Evolutionary conservation across 352 stramenopile species (phyloP).

Genomic region (Peronospora destructor): DNA sequence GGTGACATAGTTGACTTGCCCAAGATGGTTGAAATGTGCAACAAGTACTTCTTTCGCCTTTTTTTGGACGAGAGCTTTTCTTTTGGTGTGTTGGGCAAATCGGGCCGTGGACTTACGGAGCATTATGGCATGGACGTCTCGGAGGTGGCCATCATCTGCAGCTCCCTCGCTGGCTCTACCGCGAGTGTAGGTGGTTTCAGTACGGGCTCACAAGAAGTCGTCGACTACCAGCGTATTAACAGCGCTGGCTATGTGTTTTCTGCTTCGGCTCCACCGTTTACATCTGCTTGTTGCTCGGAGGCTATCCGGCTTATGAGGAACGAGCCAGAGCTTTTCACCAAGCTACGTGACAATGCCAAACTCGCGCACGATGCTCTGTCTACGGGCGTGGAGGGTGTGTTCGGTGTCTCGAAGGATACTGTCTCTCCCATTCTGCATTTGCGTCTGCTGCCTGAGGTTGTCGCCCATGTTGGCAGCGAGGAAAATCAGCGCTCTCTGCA

Average conservation of each 20-base stretch:
- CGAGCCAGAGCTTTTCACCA: conserved; percentile 66
- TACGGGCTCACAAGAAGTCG: conserved; percentile 93
- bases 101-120: conserved; percentile 75
- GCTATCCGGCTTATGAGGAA: conserved; percentile 80
- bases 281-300: conserved; percentile 82
- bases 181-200: conserved; percentile 94
- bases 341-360: conserved; percentile 58
- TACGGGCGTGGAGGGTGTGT: conserved; percentile 30
- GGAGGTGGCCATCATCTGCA: conserved; percentile 92
- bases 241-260: conserved; percentile 98
- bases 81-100: conserved; percentile 94
- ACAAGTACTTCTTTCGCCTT: conserved; percentile 80
- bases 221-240: conserved; percentile 97
- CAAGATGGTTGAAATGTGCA: conserved; percentile 89
- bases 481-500: conserved; percentile 44
- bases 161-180: conserved; percentile 90
- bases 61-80: conserved; percentile 88
- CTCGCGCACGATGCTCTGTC: conserved; percentile 52
- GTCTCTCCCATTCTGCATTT: conserved; percentile 72
- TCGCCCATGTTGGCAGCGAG: conserved; percentile 34
- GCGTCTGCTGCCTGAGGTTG: conserved; percentile 41
- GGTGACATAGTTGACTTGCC: conserved; percentile 93
- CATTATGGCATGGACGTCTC: conserved; percentile 69
- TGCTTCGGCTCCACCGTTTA: conserved; percentile 95
- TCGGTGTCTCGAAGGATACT: conserved; percentile 48